Evolutionary conservation across 202 grass and related monocot species (phyloP).

Genomic region (Panicum virgatum): DNA sequence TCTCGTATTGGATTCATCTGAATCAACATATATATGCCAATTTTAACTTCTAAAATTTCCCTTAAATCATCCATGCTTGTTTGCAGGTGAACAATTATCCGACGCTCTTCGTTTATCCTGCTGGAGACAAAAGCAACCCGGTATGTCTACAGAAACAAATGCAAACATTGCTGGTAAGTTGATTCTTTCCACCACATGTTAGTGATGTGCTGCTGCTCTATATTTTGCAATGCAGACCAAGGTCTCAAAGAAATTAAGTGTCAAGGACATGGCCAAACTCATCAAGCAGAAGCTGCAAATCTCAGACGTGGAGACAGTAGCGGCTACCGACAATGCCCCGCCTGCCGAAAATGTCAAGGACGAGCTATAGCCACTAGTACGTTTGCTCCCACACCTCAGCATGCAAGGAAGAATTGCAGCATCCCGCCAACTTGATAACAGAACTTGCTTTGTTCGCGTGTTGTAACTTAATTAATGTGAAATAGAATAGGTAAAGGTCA

Average conservation of each 20-base stretch:
- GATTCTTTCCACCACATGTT: neutral
- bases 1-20: neutral
- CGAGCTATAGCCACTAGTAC: slow-evolving; percentile 53
- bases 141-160: slow-evolving; percentile 50
- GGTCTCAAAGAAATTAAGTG: slow-evolving; percentile 73
- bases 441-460: neutral
- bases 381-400: neutral
- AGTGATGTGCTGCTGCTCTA: neutral
- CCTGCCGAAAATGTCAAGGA: slow-evolving; percentile 45
- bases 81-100: slow-evolving; percentile 85
- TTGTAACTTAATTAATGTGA: neutral
- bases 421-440: neutral
- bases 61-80: neutral
- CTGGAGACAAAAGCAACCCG: slow-evolving; percentile 77
- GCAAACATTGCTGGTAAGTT: neutral
- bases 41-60: neutral
- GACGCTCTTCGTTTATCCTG: slow-evolving; percentile 63
- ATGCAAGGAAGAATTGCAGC: neutral
- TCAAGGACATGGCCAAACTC: slow-evolving; percentile 62
- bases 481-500: slow-evolving; percentile 16
- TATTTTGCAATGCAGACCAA: slow-evolving; percentile 64
- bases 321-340: neutral
- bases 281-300: slow-evolving; percentile 60
- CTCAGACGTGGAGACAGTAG: slow-evolving; percentile 8
- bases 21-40: neutral